These are phyloP conservation scores for Citrus sinensis DNA, from an alignment of 345 rosid genomes.

Conservation along the genomic window DNA sequence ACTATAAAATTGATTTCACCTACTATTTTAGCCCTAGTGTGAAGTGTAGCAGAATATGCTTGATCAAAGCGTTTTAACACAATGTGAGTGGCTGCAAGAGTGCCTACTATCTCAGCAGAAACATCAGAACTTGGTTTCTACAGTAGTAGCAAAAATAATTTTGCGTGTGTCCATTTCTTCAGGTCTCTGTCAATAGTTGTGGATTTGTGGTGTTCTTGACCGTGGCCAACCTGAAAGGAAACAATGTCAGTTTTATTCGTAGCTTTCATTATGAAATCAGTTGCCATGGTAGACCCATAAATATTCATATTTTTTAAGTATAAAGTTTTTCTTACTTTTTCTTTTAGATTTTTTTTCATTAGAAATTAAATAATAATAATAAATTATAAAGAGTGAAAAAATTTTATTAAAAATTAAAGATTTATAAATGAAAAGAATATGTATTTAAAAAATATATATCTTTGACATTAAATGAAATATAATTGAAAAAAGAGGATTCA, in stretches of 20 bases:
- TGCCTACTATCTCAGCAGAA: conserved; percentile 78
- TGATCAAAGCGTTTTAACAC: conserved; percentile 47
- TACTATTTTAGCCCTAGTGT: conserved; percentile 49
- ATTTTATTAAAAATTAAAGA: too few relatives aligned
- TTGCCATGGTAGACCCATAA: conserved; percentile 21
- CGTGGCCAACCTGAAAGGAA: conserved; percentile 50
- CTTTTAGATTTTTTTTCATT: too few relatives aligned
- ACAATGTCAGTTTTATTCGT: conserved; percentile 51
- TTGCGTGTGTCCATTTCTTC: conserved; percentile 91
- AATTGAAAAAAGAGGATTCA: rapidly evolving
- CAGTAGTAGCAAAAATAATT: conserved; percentile 51
- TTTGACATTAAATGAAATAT: too few relatives aligned
- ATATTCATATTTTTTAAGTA: too few relatives aligned
- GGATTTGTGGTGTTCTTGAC: conserved; percentile 24
- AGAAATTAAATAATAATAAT: too few relatives aligned
- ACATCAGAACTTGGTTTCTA: conserved; percentile 73
- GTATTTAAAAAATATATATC: too few relatives aligned
- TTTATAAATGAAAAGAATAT: too few relatives aligned
- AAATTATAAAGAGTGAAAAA: too few relatives aligned
- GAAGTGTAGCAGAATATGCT: conserved; percentile 44
- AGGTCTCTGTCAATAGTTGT: conserved; percentile 86
- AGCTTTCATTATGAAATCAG: conserved; percentile 73
- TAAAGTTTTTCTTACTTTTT: too few relatives aligned
- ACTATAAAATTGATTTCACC: neutral
- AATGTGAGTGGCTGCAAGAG: conserved; percentile 76